Conservation (phyloP, 106 monocot genomes). For the Alisma plantagoaquatica region DNA sequence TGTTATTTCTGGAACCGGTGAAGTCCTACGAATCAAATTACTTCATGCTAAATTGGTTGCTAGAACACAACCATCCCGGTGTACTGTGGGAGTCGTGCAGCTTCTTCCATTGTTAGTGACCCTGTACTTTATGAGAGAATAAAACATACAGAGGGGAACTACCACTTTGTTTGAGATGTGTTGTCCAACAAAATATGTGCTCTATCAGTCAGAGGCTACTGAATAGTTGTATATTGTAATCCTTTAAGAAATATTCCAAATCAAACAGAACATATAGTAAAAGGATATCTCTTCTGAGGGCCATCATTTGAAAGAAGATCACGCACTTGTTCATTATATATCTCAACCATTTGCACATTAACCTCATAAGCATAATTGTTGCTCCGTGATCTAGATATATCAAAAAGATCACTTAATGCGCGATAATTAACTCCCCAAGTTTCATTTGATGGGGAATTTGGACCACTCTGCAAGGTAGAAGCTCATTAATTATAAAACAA, state of each 20-base stretch:
- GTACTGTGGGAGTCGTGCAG: neutral
- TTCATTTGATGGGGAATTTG: slow-evolving; percentile 40
- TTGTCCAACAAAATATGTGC: slow-evolving; percentile 34
- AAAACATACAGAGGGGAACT: neutral
- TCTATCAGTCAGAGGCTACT: slow-evolving; percentile 71
- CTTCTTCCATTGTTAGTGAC: too few species aligned
- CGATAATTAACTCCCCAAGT: slow-evolving; percentile 69
- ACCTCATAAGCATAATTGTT: slow-evolving; percentile 38
- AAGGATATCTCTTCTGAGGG: slow-evolving; percentile 18
- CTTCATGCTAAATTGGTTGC: too few species aligned
- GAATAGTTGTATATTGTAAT: too few species aligned
- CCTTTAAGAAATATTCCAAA: too few species aligned
- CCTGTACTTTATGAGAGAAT: too few species aligned
- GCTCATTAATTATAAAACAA: neutral
- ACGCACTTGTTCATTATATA: slow-evolving; percentile 69
- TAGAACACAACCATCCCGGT: too few species aligned
- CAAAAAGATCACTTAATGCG: slow-evolving; percentile 69
- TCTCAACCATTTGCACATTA: slow-evolving; percentile 73
- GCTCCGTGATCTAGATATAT: slow-evolving; percentile 37
- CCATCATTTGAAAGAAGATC: slow-evolving; percentile 13
- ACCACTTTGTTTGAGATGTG: neutral
- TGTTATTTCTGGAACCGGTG: too few species aligned
- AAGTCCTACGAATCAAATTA: too few species aligned
- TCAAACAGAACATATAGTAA: too few species aligned
- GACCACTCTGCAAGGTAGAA: slow-evolving; percentile 33